Evolutionary conservation across 495 filamentous ascomycete species (phyloP).

Genomic region (Staphylotrichum tortipilum): DNA sequence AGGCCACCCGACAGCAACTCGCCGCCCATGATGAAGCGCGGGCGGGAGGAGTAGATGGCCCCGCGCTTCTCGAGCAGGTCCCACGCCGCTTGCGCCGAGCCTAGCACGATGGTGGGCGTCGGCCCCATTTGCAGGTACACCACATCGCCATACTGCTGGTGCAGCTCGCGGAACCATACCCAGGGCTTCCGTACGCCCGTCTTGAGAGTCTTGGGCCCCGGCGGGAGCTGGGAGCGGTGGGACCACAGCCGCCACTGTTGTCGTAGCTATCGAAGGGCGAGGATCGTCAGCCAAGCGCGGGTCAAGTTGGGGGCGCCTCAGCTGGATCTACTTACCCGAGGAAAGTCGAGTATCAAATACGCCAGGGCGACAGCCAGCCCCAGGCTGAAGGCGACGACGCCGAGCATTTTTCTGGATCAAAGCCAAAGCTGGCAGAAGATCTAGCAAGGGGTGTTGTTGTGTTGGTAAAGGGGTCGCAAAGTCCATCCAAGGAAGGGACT

Average conservation of each 20-base stretch:
- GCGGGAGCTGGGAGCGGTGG: constrained; percentile 26
- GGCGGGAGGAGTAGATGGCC: constrained; percentile 41
- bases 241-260: constrained; percentile 26
- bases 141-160: constrained; percentile 46
- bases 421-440: too few relatives aligned
- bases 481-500: too few relatives aligned
- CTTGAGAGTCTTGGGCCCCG: constrained; percentile 26
- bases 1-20: constrained; percentile 42
- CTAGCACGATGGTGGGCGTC: constrained; percentile 54
- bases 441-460: too few relatives aligned
- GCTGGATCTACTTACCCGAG: constrained; percentile 16
- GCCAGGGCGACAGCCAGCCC: constrained; percentile 11
- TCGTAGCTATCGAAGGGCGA: constrained; percentile 11
- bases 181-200: constrained; percentile 43
- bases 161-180: constrained; percentile 51
- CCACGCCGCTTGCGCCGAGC: constrained; percentile 52
- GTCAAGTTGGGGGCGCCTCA: too few relatives aligned
- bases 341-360: constrained; percentile 19
- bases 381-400: background rate
- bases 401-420: constrained; percentile 1
- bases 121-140: constrained; percentile 57
- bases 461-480: too few relatives aligned
- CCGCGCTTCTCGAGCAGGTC: constrained; percentile 45
- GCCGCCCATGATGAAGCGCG: constrained; percentile 42
- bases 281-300: too few relatives aligned